Evolutionary conservation across 257 asterid species (phyloP), one percentile per base, ranked within the genome.

Genomic region (Plantago ovata): DNA sequence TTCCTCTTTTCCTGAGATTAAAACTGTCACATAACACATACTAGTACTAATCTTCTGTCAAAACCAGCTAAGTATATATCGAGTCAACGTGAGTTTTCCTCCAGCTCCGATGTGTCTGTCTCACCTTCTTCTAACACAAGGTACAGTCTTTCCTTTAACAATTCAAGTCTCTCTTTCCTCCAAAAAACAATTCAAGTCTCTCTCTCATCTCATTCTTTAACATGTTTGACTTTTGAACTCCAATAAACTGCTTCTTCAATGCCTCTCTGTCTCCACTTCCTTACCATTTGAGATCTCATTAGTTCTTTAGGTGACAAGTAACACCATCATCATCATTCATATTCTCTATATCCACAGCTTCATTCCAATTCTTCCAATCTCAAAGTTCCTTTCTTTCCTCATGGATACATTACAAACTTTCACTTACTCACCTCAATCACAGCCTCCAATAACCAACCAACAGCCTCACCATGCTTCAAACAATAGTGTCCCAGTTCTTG

Each of bases 401-500:
- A 79, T 81, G 85, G 75, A 55, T 56, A 52, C 71, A 42, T 9
- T 56, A 55, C 65, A 65, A 45, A 66, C 40, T 28, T 56, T 52
- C 56, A 43, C 64, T 20, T 43, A 48, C 60, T 55, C 52, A 42
- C 76, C 71, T 33, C 61, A 65, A 52, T 58, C 80, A 12, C 80
- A 53, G 16, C 58, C 77, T 46, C 78, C 72, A 57, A 56, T 70
- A 77, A 66, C 50, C 43, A 50, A 45, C 64, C 82, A 70, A 9
- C 78, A 62, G 3, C 50, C 66, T 44, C 58, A 85, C 13, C 77
- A 94, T 6, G 61, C 69, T 46, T 53, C 85, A 19, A 71, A 67
- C 72, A 49, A 66, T 54, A 81, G 93, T 1, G 82, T 89, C 57
- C 97, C 95, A n/a, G 75, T 89, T 57, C 41, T 89, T 38, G 93